Base-by-base conservation (phyloP, 192 early-diverging fungal genomes). In the Diversispora epigaea region DNA sequence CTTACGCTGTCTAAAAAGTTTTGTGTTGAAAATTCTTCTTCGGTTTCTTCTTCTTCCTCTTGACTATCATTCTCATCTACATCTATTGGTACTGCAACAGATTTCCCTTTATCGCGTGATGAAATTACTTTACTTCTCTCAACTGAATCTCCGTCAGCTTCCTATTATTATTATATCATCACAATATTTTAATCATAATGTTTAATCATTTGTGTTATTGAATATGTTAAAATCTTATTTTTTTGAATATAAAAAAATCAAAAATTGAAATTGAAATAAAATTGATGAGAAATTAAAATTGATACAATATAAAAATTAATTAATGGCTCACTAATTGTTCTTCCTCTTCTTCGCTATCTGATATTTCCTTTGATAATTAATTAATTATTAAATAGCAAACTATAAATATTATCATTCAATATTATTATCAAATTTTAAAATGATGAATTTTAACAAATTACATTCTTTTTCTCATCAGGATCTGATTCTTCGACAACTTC, bases 271-370 rank as follows among this genome's bases (percentile, higher is more conserved):
- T 44, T 19, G 10, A 32, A 43, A 19, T 32, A 32, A 25, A 12
- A 17, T 17, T 39, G 7, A 15, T 70, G 6, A 15, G 11, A 57
- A 57, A 41, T 21, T 19, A 47, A 4, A 43, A 43, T 41, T 71
- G 40, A 19, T 57, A 54, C 40, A 55, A 57, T 41, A 32, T 21
- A 44, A 54, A 8, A 45, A 4, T 22, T 12, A 45, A 32, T 12
- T 15, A 19, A 50, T 19, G 8, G 7, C 47, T 47, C 68, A 69
- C 14, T 49, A 50, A 15, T 69, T 69, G 40, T 62, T 57, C 71
- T 47, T 73, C 57, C 21, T 57, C 71, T 47, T 73, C 57, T 45
- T 73, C 71, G 44, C 58, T 73, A 17, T 58, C 71, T 15, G 71
- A 73, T 49, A 47, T 21, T 58, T 73, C 71, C 50, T 70, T 50